Base-by-base conservation (phyloP, 257 asterid species). In the Przewalskia tangutica region DNA sequence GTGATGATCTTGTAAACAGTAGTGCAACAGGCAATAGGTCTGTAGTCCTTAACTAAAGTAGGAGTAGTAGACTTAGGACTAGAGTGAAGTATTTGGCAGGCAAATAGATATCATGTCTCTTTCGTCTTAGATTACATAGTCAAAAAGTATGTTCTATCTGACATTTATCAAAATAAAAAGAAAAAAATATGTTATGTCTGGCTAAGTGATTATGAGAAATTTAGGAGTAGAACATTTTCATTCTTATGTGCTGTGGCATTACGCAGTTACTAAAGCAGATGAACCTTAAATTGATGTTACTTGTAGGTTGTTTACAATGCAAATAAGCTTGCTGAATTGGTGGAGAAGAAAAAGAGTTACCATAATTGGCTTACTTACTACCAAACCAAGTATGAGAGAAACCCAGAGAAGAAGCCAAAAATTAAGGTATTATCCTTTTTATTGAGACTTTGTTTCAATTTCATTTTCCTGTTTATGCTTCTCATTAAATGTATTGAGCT, bases 341-440 rank as follows among this genome's bases (percentile, higher is more conserved):
- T 95, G 88, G 89, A 86, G 63, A 78, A 85, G 86, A 90, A 89
- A 93, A 90, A 89, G 86, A 89, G 88, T 81, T 84, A 76, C 84
- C 89, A 81, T 75, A 93, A 91, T 83, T 92, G 97, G 97, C 90
- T 87, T 40, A 90, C 91, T 81, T 95, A 92, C 89, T 93, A 95
- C 76, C 89, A 95, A 87, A 91, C 94, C 82, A 85, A 81, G 79
- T 85, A 60, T 63, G 95, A 91, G 87, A 89, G 93, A 56, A 88
- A 92, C 73, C 96, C 96, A 5, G 80, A 81, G 70, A 82, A 50
- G 64, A 90, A 90, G 82, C 97, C 93, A 59, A 85, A 17, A 79
- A 89, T 87, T 80, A 92, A 88, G 97, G 98, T 94, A 89, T 82
- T 85, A 65, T 58, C 27, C 54, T 85, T 63, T 54, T 55, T 23